Evolutionary conservation across 179 eudicot genomes (phyloP).

Genomic region (Nepenthes alata): DNA sequence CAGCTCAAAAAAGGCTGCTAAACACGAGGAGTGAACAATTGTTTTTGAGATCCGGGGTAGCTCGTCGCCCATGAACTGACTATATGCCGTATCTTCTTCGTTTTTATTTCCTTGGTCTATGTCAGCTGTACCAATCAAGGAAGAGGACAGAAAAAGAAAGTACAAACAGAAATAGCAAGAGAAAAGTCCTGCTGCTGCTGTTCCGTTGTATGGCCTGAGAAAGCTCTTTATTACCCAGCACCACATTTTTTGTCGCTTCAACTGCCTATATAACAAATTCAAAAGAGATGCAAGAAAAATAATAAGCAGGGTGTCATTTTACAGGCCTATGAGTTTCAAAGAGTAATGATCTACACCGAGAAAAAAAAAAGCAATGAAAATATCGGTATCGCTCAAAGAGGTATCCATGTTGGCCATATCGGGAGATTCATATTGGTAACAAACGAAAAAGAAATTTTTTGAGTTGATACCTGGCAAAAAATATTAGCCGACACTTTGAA

Average conservation of each 20-base stretch:
- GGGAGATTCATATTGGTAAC: too few relatives aligned
- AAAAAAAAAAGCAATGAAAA: too few relatives aligned
- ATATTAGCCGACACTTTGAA: too few relatives aligned
- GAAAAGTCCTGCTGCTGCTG: constrained; percentile 87
- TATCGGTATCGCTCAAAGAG: too few relatives aligned
- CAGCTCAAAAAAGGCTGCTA: too few relatives aligned
- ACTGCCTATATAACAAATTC: constrained; percentile 42
- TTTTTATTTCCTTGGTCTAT: neutral
- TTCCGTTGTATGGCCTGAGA: constrained; percentile 77
- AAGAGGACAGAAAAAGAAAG: constrained; percentile 64
- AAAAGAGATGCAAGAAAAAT: neutral
- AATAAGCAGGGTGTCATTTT: neutral
- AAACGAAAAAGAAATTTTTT: too few relatives aligned
- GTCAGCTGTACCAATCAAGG: constrained; percentile 76
- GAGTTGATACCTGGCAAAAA: too few relatives aligned
- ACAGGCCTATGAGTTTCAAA: neutral
- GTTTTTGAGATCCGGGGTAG: too few relatives aligned
- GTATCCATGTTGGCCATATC: too few relatives aligned
- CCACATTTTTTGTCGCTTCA: constrained; percentile 78
- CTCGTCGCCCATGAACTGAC: too few relatives aligned
- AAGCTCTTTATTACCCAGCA: constrained; percentile 82
- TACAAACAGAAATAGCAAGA: constrained; percentile 60
- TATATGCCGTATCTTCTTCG: too few relatives aligned
- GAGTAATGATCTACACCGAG: neutral
- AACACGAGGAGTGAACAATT: too few relatives aligned